phyloP scores from a whole-genome alignment of 2,329 filamentous ascomycete genomes.

The Penicillium expansum region DNA sequence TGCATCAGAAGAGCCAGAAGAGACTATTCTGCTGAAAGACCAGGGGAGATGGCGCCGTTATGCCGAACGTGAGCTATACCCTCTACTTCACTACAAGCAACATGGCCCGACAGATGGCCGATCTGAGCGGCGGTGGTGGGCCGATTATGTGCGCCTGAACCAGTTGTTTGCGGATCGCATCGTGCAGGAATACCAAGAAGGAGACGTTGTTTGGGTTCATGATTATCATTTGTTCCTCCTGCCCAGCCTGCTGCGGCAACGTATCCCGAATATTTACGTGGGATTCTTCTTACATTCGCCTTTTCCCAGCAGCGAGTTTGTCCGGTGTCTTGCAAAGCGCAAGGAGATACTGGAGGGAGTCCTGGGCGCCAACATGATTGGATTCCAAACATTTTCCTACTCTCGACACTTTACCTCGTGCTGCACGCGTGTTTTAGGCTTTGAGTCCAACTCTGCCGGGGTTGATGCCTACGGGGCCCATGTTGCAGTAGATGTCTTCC shows the following conservation, averaged over 20 bases:
- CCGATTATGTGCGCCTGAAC: conserved; percentile 91
- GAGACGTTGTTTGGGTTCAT: conserved; percentile 88
- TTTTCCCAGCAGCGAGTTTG: conserved; percentile 94
- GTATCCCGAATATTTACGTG: conserved; percentile 84
- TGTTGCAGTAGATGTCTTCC: conserved; percentile 88
- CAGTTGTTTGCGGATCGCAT: conserved; percentile 88
- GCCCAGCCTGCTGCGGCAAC: conserved; percentile 82
- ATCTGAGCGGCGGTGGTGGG: conserved; percentile 78
- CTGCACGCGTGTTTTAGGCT: conserved; percentile 86
- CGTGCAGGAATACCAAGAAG: conserved; percentile 82
- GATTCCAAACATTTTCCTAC: conserved; percentile 94
- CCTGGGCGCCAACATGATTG: conserved; percentile 86
- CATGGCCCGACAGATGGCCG: conserved; percentile 85
- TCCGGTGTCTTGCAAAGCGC: conserved; percentile 80
- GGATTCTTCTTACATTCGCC: conserved; percentile 92
- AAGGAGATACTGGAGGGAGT: conserved; percentile 90
- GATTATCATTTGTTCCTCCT: conserved; percentile 92
- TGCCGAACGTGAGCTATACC: conserved; percentile 87
- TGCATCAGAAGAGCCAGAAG: conserved; percentile 66
- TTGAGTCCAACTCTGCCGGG: conserved; percentile 78
- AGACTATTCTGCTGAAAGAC: conserved; percentile 70
- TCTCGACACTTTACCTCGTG: conserved; percentile 92
- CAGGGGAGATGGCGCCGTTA: conserved; percentile 86
- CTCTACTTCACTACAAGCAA: conserved; percentile 93
- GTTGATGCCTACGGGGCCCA: conserved; percentile 87